Evolutionary conservation across 23 red algal species (phyloP).

Genomic region (Gracilariopsis chorda): DNA sequence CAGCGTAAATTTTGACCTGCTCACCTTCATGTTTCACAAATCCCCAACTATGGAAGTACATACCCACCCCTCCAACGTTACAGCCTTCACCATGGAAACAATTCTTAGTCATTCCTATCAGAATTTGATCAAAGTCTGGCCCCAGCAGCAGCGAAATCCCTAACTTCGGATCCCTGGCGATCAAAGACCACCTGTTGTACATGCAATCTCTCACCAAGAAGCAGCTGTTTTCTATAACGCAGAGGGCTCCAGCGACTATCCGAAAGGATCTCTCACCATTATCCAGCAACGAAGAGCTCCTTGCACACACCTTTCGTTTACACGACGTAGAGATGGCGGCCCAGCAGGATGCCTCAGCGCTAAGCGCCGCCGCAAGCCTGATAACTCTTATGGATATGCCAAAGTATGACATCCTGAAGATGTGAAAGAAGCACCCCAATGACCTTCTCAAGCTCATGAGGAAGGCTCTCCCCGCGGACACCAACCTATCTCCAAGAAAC

Average conservation of each 20-base stretch:
- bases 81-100: too few species aligned
- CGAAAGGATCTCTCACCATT: background rate
- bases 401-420: background rate
- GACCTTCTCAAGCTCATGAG: too few species aligned
- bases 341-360: background rate
- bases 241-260: background rate
- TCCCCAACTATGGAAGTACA: too few species aligned
- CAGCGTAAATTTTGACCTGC: too few species aligned
- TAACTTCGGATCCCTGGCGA: background rate
- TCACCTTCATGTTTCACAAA: too few species aligned
- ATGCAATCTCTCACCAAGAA: background rate
- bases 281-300: background rate
- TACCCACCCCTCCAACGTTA: too few species aligned
- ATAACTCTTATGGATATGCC: background rate
- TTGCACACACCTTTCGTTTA: background rate
- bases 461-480: too few species aligned
- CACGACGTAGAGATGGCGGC: background rate
- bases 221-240: background rate
- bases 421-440: too few species aligned
- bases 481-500: too few species aligned
- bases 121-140: too few species aligned
- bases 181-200: background rate
- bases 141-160: background rate
- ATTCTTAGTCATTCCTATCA: too few species aligned
- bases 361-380: background rate